Conservation (phyloP, 2,329 filamentous ascomycete genomes). For the Mollisia scopiformis region DNA sequence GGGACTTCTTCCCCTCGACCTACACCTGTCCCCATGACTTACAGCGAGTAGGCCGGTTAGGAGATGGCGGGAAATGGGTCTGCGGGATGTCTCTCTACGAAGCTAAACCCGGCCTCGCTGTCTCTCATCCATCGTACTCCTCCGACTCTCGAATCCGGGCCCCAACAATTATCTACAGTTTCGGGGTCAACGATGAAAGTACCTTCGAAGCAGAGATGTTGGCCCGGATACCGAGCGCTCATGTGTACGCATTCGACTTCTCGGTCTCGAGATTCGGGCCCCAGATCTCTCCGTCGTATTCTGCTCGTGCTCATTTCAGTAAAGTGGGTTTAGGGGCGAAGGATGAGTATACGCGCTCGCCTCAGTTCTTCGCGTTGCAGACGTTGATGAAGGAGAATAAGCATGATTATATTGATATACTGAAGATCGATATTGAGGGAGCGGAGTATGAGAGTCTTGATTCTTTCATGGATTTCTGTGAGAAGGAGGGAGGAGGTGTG, state of each 20-base stretch:
- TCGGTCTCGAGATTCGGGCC: constrained; percentile 39
- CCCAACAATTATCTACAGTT: constrained; percentile 41
- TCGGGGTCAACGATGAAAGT: constrained; percentile 42
- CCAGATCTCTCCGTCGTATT: constrained; percentile 16
- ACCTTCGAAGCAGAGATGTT: constrained; percentile 44
- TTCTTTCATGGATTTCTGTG: constrained; percentile 30
- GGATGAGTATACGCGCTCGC: constrained; percentile 32
- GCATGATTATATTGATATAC: constrained; percentile 43
- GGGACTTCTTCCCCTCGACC: constrained; percentile 44
- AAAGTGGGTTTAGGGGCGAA: constrained; percentile 38
- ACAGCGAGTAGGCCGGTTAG: constrained; percentile 42
- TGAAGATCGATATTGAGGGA: constrained; percentile 46
- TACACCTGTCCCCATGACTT: constrained; percentile 46
- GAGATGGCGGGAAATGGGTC: constrained; percentile 48
- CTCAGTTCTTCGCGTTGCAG: constrained; percentile 41
- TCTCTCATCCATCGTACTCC: constrained; percentile 15
- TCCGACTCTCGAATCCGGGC: not conserved
- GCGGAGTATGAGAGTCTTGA: constrained; percentile 39
- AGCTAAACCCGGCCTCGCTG: constrained; percentile 18
- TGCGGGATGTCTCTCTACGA: constrained; percentile 45
- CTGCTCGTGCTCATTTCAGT: constrained; percentile 38
- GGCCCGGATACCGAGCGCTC: constrained; percentile 38
- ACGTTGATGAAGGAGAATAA: constrained; percentile 43
- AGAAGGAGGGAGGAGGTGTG: constrained; percentile 10
- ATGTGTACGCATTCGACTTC: constrained; percentile 45